These are phyloP conservation scores for Brassica carinata DNA, from an alignment of 345 rosid species.

Conservation along the genomic window DNA sequence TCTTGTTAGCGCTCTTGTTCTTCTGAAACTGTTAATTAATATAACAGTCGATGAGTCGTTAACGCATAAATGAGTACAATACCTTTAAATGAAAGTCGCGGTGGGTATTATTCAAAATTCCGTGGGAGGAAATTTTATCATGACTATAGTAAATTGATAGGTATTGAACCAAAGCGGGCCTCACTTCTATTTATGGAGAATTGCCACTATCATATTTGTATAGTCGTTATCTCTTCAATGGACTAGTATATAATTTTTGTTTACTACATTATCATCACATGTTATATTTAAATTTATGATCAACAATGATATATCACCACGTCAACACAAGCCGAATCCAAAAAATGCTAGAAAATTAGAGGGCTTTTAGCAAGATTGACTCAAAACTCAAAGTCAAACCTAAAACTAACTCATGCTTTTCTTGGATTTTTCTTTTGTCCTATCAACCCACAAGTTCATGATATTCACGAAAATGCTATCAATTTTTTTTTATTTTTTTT, in stretches of 20 bases:
- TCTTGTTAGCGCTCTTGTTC: background rate
- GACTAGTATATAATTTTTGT: background rate
- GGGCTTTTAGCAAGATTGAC: no score
- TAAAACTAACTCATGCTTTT: no score
- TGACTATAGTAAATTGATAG: constrained; percentile 21
- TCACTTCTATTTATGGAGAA: constrained; percentile 7
- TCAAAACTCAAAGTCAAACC: no score
- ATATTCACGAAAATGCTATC: no score
- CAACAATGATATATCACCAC: background rate
- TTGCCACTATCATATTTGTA: background rate
- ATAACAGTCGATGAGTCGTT: background rate
- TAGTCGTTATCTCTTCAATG: constrained; percentile 12
- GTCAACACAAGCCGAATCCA: background rate
- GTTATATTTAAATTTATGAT: background rate
- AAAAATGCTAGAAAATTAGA: background rate
- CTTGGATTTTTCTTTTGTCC: no score
- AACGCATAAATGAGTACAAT: background rate
- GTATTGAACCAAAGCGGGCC: background rate
- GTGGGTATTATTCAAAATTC: constrained; percentile 1
- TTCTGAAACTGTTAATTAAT: background rate
- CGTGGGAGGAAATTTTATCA: background rate
- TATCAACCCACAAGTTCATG: no score
- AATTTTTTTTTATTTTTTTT: no score
- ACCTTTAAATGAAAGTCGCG: constrained; percentile 2
- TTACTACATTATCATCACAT: background rate